phyloP scores from a whole-genome alignment of 106 monocot genomes.

The Alisma plantagoaquatica region DNA sequence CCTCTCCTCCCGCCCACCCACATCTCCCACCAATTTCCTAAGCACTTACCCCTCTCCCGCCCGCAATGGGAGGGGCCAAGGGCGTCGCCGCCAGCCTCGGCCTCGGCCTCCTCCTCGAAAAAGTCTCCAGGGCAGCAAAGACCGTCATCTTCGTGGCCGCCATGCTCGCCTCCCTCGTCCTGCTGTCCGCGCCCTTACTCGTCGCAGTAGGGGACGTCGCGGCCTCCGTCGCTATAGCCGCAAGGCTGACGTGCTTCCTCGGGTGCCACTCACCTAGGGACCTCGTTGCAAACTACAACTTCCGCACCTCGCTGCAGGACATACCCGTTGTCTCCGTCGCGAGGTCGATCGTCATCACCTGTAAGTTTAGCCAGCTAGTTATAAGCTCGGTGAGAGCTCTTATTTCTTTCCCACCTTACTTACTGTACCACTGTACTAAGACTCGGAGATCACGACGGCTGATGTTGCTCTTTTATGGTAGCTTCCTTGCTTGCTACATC shows the following conservation, averaged over 20 bases:
- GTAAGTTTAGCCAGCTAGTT: conserved; percentile 27
- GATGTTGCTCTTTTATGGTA: too few relatives aligned
- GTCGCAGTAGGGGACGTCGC: conserved; percentile 47
- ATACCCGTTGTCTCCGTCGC: conserved; percentile 55
- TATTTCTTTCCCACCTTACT: too few relatives aligned
- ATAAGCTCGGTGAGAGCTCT: too few relatives aligned
- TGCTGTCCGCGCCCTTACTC: conserved; percentile 55
- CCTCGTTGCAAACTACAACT: conserved; percentile 34
- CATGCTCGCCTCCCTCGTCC: conserved; percentile 61
- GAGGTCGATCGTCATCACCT: conserved; percentile 57
- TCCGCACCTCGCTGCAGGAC: conserved; percentile 51
- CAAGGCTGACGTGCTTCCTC: conserved; percentile 33
- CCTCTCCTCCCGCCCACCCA: too few relatives aligned
- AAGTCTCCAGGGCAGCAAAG: conserved; percentile 24
- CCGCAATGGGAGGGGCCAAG: conserved; percentile 14
- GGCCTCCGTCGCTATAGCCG: conserved; percentile 32
- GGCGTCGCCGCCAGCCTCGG: conserved; percentile 13
- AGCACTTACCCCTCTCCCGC: too few relatives aligned
- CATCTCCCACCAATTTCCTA: too few relatives aligned
- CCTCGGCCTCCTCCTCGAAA: conserved; percentile 15
- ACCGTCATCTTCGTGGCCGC: conserved; percentile 54
- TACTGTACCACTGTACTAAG: too few relatives aligned
- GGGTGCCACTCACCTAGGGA: conserved; percentile 31
- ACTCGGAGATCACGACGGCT: too few relatives aligned
- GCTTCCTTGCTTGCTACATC: too few relatives aligned